Percentiles rank a stretch among this genome's conserved stretches.
Conservation (phyloP, 768 basidiomycete genomes). For the Lactarius pseudohatsudake region DNA sequence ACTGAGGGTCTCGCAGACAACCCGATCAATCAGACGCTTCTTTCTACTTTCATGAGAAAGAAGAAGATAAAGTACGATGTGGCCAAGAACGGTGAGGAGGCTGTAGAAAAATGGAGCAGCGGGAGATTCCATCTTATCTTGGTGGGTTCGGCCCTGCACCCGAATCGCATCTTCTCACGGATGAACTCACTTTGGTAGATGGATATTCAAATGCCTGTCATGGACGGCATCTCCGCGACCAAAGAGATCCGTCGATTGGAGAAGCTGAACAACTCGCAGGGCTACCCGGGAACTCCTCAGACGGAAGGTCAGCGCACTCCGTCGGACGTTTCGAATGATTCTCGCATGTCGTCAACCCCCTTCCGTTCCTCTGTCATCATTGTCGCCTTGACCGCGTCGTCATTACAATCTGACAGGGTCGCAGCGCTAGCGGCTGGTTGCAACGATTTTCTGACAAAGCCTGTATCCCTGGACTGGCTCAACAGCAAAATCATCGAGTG, state of each 20-base stretch:
- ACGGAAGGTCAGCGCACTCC: slow-evolving; percentile 55
- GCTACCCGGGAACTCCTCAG: slow-evolving; percentile 67
- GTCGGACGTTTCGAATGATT: slow-evolving; percentile 51
- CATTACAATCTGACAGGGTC: slow-evolving; percentile 92
- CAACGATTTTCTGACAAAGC: slow-evolving; percentile 98
- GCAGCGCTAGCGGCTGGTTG: slow-evolving; percentile 97
- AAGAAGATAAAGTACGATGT: slow-evolving; percentile 94
- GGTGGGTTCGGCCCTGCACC: slow-evolving; percentile 49
- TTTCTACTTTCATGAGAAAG: slow-evolving; percentile 95
- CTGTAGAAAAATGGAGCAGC: slow-evolving; percentile 91
- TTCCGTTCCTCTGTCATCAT: slow-evolving; percentile 96
- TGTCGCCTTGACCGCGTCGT: slow-evolving; percentile 97
- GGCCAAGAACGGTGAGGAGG: slow-evolving; percentile 93
- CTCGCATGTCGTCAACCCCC: slow-evolving; percentile 55
- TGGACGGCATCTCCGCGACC: slow-evolving; percentile 97
- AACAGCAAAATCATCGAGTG: slow-evolving; percentile 99
- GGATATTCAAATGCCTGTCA: slow-evolving; percentile 99
- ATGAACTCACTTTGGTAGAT: slow-evolving; percentile 56
- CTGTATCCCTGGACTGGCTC: slow-evolving; percentile 91
- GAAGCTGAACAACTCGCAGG: slow-evolving; percentile 59
- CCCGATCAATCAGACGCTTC: slow-evolving; percentile 95
- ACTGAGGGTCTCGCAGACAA: slow-evolving; percentile 62
- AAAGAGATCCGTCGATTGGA: slow-evolving; percentile 92
- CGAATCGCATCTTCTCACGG: slow-evolving; percentile 17
- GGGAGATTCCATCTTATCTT: slow-evolving; percentile 95